Evolutionary conservation across 108 stramenopile genomes (phyloP).

Genomic region (Cyclotella cryptica): DNA sequence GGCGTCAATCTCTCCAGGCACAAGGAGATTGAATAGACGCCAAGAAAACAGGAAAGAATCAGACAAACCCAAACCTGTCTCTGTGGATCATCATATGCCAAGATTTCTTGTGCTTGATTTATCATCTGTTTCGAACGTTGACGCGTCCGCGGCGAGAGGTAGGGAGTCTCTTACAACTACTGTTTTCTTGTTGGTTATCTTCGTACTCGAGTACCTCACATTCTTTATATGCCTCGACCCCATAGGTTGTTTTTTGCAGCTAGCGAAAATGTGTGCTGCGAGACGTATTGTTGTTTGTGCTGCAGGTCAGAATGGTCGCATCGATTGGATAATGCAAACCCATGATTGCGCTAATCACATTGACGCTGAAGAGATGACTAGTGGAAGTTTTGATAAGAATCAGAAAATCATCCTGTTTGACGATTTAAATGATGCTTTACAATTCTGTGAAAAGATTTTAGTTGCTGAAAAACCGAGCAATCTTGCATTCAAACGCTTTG

Average conservation of each 20-base stretch:
- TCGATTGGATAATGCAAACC: slow-evolving; percentile 86
- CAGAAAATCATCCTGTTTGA: slow-evolving; percentile 54
- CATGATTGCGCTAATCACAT: slow-evolving; percentile 73
- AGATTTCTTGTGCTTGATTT: slow-evolving; percentile 80
- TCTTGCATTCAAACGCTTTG: slow-evolving; percentile 30
- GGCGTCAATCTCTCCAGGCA: slow-evolving; percentile 22
- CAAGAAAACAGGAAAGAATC: slow-evolving; percentile 15
- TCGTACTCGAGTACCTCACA: not conserved
- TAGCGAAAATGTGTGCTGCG: slow-evolving; percentile 75
- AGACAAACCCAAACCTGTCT: not conserved
- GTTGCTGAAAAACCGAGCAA: slow-evolving; percentile 48
- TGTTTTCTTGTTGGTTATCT: not conserved
- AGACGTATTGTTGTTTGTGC: slow-evolving; percentile 76
- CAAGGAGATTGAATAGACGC: slow-evolving; percentile 6
- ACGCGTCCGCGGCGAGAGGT: slow-evolving; percentile 85
- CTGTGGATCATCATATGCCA: slow-evolving; percentile 30
- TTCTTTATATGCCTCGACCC: not conserved
- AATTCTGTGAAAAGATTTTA: slow-evolving; percentile 75
- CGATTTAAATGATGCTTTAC: slow-evolving; percentile 62
- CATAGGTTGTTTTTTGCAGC: slow-evolving; percentile 75
- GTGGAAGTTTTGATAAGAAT: slow-evolving; percentile 12
- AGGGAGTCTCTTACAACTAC: not conserved
- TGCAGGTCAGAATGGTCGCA: slow-evolving; percentile 66
- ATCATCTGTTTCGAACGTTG: slow-evolving; percentile 71
- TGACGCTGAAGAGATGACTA: slow-evolving; percentile 56